Evolutionary conservation across 2,329 filamentous ascomycete genomes (phyloP).

Genomic region (Scleromitrula shiraiana): DNA sequence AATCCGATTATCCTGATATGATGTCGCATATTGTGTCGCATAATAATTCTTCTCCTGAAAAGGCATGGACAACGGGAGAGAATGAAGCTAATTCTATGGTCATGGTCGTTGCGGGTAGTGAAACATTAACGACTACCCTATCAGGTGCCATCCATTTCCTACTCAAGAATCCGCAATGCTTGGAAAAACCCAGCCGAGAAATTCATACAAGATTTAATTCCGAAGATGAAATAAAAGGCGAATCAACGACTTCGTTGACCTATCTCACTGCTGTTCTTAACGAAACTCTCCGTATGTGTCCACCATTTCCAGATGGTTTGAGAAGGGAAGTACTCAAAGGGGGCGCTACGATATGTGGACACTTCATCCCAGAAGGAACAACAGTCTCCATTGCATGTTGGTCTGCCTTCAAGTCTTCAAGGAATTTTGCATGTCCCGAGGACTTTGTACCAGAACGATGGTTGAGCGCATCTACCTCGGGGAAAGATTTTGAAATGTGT

Average conservation of each 20-base stretch:
- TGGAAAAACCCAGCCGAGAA: conserved; percentile 32
- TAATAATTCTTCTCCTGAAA: conserved; percentile 11
- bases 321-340: not conserved
- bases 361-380: conserved; percentile 4
- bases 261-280: conserved; percentile 1
- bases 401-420: not conserved
- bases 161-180: conserved; percentile 24
- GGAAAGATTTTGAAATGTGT: conserved; percentile 9
- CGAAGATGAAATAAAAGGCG: conserved; percentile 33
- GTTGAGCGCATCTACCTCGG: conserved; percentile 15
- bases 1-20: conserved; percentile 30
- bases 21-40: conserved; percentile 23
- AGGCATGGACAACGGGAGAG: conserved; percentile 11
- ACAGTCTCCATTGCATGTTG: not conserved
- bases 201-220: conserved; percentile 32
- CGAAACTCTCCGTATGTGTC: conserved; percentile 4
- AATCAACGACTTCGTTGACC: not conserved
- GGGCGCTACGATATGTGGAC: not conserved
- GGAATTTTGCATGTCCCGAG: conserved; percentile 8
- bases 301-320: not conserved
- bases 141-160: conserved; percentile 19
- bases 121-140: conserved; percentile 12
- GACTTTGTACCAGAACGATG: conserved; percentile 26
- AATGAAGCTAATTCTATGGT: conserved; percentile 3
- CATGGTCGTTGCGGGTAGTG: conserved; percentile 11